Percentiles rank a stretch among this genome's conserved stretches.
These are phyloP conservation scores for Penicillium sp. DNA, from an alignment of 2,329 filamentous ascomycete species.

Conservation along the genomic window DNA sequence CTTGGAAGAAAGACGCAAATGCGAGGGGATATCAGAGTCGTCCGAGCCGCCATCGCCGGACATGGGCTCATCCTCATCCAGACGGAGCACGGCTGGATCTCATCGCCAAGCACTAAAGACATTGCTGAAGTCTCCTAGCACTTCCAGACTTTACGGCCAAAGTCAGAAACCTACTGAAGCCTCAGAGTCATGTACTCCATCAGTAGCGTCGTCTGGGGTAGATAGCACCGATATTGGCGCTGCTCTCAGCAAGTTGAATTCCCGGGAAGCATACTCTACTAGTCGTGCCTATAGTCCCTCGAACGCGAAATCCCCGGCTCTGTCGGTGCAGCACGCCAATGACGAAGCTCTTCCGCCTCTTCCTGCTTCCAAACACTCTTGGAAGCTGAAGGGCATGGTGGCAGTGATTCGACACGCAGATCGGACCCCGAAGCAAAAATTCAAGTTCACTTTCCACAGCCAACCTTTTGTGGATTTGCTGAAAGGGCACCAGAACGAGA, in stretches of 20 bases:
- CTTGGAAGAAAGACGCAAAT: conserved; percentile 65
- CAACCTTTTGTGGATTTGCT: conserved; percentile 93
- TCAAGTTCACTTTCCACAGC: conserved; percentile 98
- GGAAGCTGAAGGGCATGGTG: conserved; percentile 97
- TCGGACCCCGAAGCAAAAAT: conserved; percentile 97
- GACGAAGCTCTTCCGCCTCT: conserved; percentile 48
- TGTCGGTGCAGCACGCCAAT: conserved; percentile 25
- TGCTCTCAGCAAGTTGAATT: conserved; percentile 16
- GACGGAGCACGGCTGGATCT: conserved; percentile 40
- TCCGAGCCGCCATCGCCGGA: conserved; percentile 38
- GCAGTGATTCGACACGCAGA: conserved; percentile 96
- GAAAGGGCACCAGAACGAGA: conserved; percentile 94
- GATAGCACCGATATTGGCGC: conserved; percentile 29
- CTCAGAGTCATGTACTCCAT: conserved; percentile 32
- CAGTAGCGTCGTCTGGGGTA: conserved; percentile 33
- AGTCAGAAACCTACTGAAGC: conserved; percentile 44
- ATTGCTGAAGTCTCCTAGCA: conserved; percentile 64
- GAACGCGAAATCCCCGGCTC: conserved; percentile 26
- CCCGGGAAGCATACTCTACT: conserved; percentile 24
- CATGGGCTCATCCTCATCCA: conserved; percentile 30
- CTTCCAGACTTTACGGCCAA: conserved; percentile 54
- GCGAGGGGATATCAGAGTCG: conserved; percentile 34
- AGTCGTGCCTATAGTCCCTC: conserved; percentile 25
- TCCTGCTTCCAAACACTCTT: conserved; percentile 81
- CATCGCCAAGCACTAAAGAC: conserved; percentile 55